These are phyloP conservation scores for Wickerhamiella bombiphila DNA, from an alignment of 805 yeast genomes.

Conservation along the genomic window DNA sequence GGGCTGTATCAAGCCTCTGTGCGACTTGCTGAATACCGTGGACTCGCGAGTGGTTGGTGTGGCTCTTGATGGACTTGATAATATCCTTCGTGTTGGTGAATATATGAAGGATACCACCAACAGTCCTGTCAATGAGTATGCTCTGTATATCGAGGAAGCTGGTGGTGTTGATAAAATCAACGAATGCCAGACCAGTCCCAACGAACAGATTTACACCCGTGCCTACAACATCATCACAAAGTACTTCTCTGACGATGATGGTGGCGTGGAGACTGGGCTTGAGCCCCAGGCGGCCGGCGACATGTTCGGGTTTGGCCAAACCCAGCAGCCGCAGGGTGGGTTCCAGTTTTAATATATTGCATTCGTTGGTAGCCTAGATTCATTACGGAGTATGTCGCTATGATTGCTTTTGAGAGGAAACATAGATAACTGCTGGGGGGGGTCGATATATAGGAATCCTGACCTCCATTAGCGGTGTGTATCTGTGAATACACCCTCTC, in stretches of 20 bases:
- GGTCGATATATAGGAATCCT: too few species aligned
- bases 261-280: slow-evolving; percentile 40
- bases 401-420: too few species aligned
- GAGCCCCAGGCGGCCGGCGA: slow-evolving; percentile 72
- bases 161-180: slow-evolving; percentile 96
- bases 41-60: slow-evolving; percentile 90
- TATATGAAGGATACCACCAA: slow-evolving; percentile 69
- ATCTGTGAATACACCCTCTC: too few species aligned
- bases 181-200: slow-evolving; percentile 81
- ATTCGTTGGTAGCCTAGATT: too few species aligned
- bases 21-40: slow-evolving; percentile 77
- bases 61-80: slow-evolving; percentile 87
- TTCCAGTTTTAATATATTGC: slow-evolving; percentile 7
- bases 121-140: slow-evolving; percentile 63
- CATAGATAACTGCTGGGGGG: too few species aligned
- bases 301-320: slow-evolving; percentile 65
- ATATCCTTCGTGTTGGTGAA: slow-evolving; percentile 89
- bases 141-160: slow-evolving; percentile 88
- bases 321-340: slow-evolving; percentile 8
- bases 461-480: too few species aligned
- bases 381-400: too few species aligned
- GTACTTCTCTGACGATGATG: slow-evolving; percentile 77
- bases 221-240: slow-evolving; percentile 82
- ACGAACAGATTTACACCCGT: slow-evolving; percentile 83
- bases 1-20: slow-evolving; percentile 94